Percentiles rank a stretch among this genome's conserved stretches.
Evolutionary conservation across 352 stramenopile species (phyloP).

Genomic region (Phytophthora sp.): DNA sequence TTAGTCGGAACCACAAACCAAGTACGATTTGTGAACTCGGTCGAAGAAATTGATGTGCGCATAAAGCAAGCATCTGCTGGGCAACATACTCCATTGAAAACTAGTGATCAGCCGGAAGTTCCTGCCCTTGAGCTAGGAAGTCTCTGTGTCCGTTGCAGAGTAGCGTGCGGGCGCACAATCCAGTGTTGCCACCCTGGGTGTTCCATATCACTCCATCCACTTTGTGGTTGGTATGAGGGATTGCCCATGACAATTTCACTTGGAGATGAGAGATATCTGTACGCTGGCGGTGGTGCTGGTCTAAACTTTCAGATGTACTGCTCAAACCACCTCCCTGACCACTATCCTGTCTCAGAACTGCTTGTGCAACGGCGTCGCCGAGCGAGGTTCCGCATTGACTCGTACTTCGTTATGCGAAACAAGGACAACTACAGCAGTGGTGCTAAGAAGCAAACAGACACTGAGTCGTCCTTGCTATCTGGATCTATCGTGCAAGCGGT

Average conservation of each 20-base stretch:
- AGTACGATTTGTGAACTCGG: constrained; percentile 63
- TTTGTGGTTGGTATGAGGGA: constrained; percentile 89
- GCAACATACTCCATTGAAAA: constrained; percentile 16
- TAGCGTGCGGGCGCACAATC: constrained; percentile 80
- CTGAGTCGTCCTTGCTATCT: constrained; percentile 47
- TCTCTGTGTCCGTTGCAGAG: constrained; percentile 75
- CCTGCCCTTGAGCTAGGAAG: constrained; percentile 33
- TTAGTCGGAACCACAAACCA: constrained; percentile 50
- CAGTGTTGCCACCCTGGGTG: constrained; percentile 65
- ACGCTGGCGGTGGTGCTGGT: constrained; percentile 73
- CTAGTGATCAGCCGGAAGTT: constrained; percentile 10
- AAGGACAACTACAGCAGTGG: constrained; percentile 43
- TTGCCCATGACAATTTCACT: constrained; percentile 72
- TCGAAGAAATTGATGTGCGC: constrained; percentile 55
- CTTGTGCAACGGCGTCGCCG: constrained; percentile 53
- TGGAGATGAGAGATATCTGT: constrained; percentile 58
- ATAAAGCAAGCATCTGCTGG: constrained; percentile 28
- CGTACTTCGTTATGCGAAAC: constrained; percentile 70
- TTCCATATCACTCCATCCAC: constrained; percentile 74
- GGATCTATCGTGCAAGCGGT: constrained; percentile 63
- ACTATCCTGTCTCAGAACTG: constrained; percentile 52
- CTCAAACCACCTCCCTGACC: constrained; percentile 52
- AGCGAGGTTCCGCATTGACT: constrained; percentile 74
- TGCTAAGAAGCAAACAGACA: constrained; percentile 19
- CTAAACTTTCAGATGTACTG: constrained; percentile 78